Conservation (phyloP, 345 rosid genomes). For the Limnanthes douglasii region DNA sequence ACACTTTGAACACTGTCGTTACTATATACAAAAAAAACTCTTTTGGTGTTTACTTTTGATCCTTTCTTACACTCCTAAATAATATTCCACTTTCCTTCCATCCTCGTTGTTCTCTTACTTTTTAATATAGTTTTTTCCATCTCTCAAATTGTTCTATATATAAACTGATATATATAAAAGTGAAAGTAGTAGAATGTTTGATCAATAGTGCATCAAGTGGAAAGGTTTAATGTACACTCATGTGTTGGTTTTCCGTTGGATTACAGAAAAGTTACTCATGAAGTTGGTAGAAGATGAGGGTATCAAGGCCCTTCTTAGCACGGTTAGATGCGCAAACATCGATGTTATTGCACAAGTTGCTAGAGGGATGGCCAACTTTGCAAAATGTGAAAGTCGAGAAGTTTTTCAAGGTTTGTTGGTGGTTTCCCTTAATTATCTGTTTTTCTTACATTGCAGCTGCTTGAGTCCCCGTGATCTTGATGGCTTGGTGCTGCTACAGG, state of each 20-base stretch:
- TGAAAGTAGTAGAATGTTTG: too few species aligned
- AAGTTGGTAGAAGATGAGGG: conserved; percentile 79
- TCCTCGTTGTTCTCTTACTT: too few species aligned
- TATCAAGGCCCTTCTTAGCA: conserved; percentile 58
- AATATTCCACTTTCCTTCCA: too few species aligned
- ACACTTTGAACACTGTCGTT: too few species aligned
- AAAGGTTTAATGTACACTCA: conserved; percentile 1
- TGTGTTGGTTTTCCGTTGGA: background rate
- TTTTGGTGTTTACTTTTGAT: too few species aligned
- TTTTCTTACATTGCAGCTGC: background rate
- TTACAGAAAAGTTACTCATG: conserved; percentile 50
- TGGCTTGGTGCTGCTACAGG: conserved; percentile 28
- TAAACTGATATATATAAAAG: too few species aligned
- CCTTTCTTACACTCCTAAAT: too few species aligned
- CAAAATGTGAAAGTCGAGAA: conserved; percentile 88
- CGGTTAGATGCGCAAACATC: conserved; percentile 38
- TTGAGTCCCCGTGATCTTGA: conserved; percentile 1
- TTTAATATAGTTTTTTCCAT: too few species aligned
- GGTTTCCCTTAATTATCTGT: conserved; percentile 3
- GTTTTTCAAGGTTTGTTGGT: conserved; percentile 44
- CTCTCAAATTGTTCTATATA: too few species aligned
- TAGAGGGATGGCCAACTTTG: conserved; percentile 89
- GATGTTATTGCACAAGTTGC: conserved; percentile 89
- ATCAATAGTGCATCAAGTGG: background rate
- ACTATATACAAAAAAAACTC: too few species aligned